Base-by-base conservation (phyloP, 2,329 filamentous ascomycete genomes). In the Xylariaceae sp. region DNA sequence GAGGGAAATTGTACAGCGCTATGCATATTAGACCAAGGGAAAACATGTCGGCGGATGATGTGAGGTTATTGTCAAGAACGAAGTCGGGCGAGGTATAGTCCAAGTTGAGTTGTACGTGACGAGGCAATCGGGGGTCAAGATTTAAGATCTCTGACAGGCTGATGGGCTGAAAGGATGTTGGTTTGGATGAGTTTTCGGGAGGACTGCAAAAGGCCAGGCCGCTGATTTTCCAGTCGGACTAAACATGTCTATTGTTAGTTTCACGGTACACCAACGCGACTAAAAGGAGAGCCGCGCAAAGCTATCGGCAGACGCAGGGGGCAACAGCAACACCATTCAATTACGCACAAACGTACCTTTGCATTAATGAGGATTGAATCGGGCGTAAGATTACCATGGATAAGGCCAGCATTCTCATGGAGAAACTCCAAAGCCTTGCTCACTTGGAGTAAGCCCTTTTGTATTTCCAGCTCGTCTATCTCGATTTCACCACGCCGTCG, bases 191-290 rank as follows among this genome's bases (percentile, higher is more conserved):
- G 60, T 82, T 80, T 59, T 90, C 87, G 43, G 89, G 82, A 12
- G 90, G 88, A 41, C 88, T 88, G 65, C 87, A 89, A 68, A 96
- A 99, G 0, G 87, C 83, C 36, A 99, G 78, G n/a, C 92, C 94
- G 60, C 90, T 92, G 53, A 99, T 89, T 68, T 99, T 99, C 94
- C 94, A 99, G 69, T 99, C 94, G 42, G 89, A 95, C 85, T 89
- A 62, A 62, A 54, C 50, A 27, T 27, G n/a, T n/a, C n/a, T n/a
- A 17, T 42, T 48, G 62, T 74, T 63, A 72, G 66, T 31, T 17
- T 52, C 33, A 31, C 17, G n/a, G 14, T 45, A 27, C 12, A 17
- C n/a, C n/a, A 22, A 2, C 18, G 18, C 36, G n/a, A 5, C 22
- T 22, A 17, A 9, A 10, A 2, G 12, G 12, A 19, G 11, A 19